phyloP scores from a whole-genome alignment of 2,329 filamentous ascomycete genomes.

The Aspergillus fischeri region DNA sequence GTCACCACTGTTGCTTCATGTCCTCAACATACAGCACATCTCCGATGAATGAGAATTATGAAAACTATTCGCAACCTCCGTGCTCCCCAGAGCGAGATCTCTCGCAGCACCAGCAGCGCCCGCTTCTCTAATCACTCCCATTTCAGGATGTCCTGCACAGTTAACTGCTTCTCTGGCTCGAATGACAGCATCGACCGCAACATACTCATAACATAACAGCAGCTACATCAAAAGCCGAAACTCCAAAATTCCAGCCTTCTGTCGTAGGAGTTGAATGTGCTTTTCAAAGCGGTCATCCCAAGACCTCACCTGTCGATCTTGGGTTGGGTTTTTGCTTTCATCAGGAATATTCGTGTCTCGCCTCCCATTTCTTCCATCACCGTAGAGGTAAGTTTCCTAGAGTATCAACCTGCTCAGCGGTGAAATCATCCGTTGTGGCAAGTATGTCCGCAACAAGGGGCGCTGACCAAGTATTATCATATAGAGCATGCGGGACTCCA shows the following conservation, averaged over 20 bases:
- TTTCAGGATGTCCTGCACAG: no score
- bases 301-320: slow-evolving; percentile 4
- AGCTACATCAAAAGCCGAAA: slow-evolving; percentile 3
- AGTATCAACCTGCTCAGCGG: slow-evolving; percentile 22
- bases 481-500: slow-evolving; percentile 29
- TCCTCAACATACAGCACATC: no score
- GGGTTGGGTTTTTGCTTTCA: slow-evolving; percentile 5
- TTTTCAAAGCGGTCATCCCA: slow-evolving; percentile 12
- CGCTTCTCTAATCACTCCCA: no score
- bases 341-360: slow-evolving; percentile 5
- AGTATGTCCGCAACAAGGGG: slow-evolving; percentile 23
- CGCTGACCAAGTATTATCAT: slow-evolving; percentile 25
- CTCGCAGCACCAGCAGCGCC: no score
- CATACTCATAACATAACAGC: slow-evolving; percentile 13
- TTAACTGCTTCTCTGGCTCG: no score
- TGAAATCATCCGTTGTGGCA: slow-evolving; percentile 22
- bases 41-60: no score
- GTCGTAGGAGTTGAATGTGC: slow-evolving; percentile 7
- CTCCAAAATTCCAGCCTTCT: slow-evolving; percentile 5
- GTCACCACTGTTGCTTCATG: no score
- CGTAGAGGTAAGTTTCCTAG: slow-evolving; percentile 20
- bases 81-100: no score
- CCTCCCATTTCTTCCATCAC: slow-evolving; percentile 16
- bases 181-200: slow-evolving; percentile 7
- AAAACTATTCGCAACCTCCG: no score